phyloP scores from a whole-genome alignment of 2,329 filamentous ascomycete species.

The Ophiostoma ulmi region DNA sequence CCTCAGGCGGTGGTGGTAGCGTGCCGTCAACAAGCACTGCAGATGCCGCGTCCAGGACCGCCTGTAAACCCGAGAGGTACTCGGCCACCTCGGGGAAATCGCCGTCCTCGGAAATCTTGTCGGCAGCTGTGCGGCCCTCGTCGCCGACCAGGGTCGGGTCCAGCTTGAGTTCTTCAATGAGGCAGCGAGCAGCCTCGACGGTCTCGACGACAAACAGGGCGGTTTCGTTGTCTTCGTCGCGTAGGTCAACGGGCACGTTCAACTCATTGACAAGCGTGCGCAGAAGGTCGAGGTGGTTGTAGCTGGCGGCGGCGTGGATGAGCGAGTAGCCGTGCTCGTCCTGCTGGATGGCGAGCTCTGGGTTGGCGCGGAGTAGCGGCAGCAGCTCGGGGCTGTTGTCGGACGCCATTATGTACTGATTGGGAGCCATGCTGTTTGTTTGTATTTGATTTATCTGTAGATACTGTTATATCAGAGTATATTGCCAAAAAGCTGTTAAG shows the following conservation, averaged over 20 bases:
- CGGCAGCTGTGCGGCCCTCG: conserved; percentile 72
- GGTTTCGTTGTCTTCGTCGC: conserved; percentile 88
- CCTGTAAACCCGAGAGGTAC: conserved; percentile 53
- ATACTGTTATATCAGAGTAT: not conserved
- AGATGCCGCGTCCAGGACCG: conserved; percentile 27
- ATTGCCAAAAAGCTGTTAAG: not conserved
- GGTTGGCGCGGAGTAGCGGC: conserved; percentile 66
- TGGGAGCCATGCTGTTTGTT: conserved; percentile 35
- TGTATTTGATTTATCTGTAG: not conserved
- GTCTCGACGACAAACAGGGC: conserved; percentile 91
- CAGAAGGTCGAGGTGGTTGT: conserved; percentile 78
- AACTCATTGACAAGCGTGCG: conserved; percentile 70
- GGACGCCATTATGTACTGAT: conserved; percentile 71
- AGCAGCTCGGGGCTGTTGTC: conserved; percentile 73
- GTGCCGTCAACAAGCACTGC: conserved; percentile 28
- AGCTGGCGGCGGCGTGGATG: conserved; percentile 87
- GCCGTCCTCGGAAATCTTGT: conserved; percentile 73
- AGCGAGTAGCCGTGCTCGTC: conserved; percentile 93
- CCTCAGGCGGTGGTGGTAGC: conserved; percentile 65
- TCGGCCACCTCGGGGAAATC: conserved; percentile 70
- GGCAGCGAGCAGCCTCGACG: conserved; percentile 66
- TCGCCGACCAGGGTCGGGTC: conserved; percentile 61
- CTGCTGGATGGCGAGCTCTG: conserved; percentile 70
- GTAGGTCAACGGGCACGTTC: conserved; percentile 70
- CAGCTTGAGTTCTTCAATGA: conserved; percentile 77